Conservation (phyloP, 371 early-diverging fungal species). For the Actinomortierella ambigua region DNA sequence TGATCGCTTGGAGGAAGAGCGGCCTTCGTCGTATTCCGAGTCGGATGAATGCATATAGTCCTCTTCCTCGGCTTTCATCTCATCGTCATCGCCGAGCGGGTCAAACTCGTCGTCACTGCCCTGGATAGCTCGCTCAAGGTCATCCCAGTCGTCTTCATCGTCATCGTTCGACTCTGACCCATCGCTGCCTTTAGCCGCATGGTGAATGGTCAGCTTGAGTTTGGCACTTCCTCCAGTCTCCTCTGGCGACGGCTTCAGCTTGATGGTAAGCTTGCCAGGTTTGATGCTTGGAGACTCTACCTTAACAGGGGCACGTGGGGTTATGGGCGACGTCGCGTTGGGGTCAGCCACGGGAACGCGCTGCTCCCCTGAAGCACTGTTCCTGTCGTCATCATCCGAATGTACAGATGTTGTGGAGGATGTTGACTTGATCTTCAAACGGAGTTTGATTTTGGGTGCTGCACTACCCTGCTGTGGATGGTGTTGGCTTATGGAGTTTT, state of each 20-base stretch:
- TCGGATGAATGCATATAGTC: slow-evolving; percentile 26
- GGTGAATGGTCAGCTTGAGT: slow-evolving; percentile 10
- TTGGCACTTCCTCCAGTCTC: slow-evolving; percentile 5
- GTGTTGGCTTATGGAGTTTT: slow-evolving; percentile 10
- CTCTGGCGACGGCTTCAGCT: slow-evolving; percentile 6
- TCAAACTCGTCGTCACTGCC: slow-evolving; percentile 31
- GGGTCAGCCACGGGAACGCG: slow-evolving; percentile 4
- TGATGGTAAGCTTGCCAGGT: background rate
- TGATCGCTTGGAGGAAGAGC: slow-evolving; percentile 2
- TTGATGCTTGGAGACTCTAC: slow-evolving; percentile 6
- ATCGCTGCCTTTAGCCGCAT: slow-evolving; percentile 10
- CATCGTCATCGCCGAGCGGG: slow-evolving; percentile 8
- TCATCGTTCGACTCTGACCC: slow-evolving; percentile 10
- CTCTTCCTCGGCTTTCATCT: slow-evolving; percentile 12
- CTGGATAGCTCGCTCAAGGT: slow-evolving; percentile 15
- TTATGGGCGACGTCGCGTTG: background rate
- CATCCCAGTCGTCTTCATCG: slow-evolving; percentile 37
- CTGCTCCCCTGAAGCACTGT: slow-evolving; percentile 11
- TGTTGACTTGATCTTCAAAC: slow-evolving; percentile 16
- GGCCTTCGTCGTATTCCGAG: slow-evolving; percentile 29
- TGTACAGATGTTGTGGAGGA: slow-evolving; percentile 11
- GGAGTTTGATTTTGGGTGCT: slow-evolving; percentile 24
- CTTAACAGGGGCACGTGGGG: background rate
- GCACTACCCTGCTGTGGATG: slow-evolving; percentile 7
- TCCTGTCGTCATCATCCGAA: slow-evolving; percentile 3